These are phyloP conservation scores for Pestalotiopsis sp. DNA, from an alignment of 2,329 filamentous ascomycete genomes.

Conservation along the genomic window DNA sequence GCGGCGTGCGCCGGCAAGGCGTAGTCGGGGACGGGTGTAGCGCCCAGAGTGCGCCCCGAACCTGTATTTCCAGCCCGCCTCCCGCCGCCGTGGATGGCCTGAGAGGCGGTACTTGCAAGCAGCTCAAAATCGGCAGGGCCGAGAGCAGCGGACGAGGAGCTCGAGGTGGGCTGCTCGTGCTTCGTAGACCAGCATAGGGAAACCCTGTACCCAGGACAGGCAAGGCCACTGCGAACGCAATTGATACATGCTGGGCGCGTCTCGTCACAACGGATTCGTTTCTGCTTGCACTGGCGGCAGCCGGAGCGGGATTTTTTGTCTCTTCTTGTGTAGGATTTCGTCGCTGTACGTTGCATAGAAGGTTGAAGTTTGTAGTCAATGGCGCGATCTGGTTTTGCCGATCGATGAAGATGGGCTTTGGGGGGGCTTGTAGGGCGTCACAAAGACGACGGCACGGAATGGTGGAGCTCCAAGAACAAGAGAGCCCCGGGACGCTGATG, in stretches of 20 bases:
- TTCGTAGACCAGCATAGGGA: slow-evolving; percentile 13
- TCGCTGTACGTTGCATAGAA: slow-evolving; percentile 4
- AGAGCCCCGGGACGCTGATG: neutral
- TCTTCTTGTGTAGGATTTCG: slow-evolving; percentile 6
- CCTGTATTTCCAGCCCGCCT: neutral
- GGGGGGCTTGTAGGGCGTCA: neutral
- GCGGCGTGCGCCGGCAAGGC: neutral
- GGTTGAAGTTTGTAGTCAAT: neutral
- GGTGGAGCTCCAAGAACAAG: slow-evolving; percentile 7
- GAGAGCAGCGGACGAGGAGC: neutral
- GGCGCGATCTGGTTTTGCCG: neutral
- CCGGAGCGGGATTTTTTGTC: slow-evolving; percentile 4
- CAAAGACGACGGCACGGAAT: neutral
- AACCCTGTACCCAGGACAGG: slow-evolving; percentile 10
- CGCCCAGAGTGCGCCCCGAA: neutral
- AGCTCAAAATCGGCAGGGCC: slow-evolving; percentile 9
- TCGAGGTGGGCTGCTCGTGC: slow-evolving; percentile 7
- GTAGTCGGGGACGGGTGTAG: neutral
- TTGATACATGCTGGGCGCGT: slow-evolving; percentile 9
- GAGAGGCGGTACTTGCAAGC: slow-evolving; percentile 4
- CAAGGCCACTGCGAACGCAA: slow-evolving; percentile 8
- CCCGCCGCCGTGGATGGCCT: slow-evolving; percentile 4
- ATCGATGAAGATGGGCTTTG: neutral
- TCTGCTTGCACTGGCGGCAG: slow-evolving; percentile 7
- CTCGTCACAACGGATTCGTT: slow-evolving; percentile 9